These are phyloP conservation scores for Panicum hallii DNA, from an alignment of 202 grass and related monocot species.

Conservation along the genomic window DNA sequence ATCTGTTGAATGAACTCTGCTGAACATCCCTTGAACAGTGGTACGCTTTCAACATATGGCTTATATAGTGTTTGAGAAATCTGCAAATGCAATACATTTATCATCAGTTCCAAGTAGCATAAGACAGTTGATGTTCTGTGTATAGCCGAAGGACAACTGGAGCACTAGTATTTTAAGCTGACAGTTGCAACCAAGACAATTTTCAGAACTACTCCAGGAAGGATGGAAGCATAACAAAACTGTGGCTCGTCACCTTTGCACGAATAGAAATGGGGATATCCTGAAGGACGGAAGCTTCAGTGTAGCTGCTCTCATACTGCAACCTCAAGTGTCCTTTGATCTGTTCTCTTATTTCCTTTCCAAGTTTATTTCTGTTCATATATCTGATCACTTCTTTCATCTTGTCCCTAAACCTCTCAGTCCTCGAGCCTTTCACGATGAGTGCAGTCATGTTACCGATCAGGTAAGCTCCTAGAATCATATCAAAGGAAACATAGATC, in stretches of 20 bases:
- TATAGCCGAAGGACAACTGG: background rate
- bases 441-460: conserved; percentile 97
- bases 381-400: conserved; percentile 99
- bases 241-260: conserved; percentile 63
- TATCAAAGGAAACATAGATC: conserved; percentile 99
- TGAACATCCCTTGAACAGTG: conserved; percentile 89
- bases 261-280: conserved; percentile 93
- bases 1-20: conserved; percentile 97
- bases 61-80: conserved; percentile 94
- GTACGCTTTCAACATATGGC: conserved; percentile 73
- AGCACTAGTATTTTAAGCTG: background rate
- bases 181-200: background rate
- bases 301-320: conserved; percentile 95
- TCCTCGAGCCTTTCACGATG: conserved; percentile 98
- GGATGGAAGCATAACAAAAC: conserved; percentile 9
- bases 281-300: conserved; percentile 85
- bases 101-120: background rate
- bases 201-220: conserved; percentile 15
- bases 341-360: conserved; percentile 82
- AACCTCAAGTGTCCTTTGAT: conserved; percentile 92
- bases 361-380: conserved; percentile 95
- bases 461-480: conserved; percentile 98
- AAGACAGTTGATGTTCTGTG: background rate
- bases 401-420: conserved; percentile 88
- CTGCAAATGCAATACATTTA: conserved; percentile 43